Evolutionary conservation across 139 green algal species (phyloP).

Genomic region (Klebsormidium nitens): DNA sequence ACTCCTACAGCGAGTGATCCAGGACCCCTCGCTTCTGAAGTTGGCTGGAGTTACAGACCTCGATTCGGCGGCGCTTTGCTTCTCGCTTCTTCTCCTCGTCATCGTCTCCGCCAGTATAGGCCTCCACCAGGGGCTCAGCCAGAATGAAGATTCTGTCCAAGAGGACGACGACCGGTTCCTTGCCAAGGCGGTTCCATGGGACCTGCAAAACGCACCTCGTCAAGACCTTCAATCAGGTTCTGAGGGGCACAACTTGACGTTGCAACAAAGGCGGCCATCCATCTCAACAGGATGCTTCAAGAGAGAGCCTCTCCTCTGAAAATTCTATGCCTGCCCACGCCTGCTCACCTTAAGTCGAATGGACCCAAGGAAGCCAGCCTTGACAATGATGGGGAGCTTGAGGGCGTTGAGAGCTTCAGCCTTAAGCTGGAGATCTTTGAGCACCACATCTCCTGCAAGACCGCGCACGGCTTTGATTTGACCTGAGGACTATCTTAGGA

Average conservation of each 20-base stretch:
- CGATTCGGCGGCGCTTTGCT: slow-evolving; percentile 1
- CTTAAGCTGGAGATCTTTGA: slow-evolving; percentile 84
- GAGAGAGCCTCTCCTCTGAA: too few relatives aligned
- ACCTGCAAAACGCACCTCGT: slow-evolving; percentile 65
- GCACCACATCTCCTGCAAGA: slow-evolving; percentile 74
- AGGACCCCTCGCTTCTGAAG: too few relatives aligned
- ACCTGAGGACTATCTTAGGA: background rate
- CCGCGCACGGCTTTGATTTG: background rate
- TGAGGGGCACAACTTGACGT: background rate
- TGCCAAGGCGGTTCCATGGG: slow-evolving; percentile 81
- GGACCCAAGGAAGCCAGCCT: slow-evolving; percentile 78
- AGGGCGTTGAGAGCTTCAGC: slow-evolving; percentile 81
- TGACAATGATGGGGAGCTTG: slow-evolving; percentile 82
- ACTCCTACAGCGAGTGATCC: too few relatives aligned
- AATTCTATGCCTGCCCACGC: too few relatives aligned
- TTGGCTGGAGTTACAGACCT: background rate
- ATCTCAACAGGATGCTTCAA: too few relatives aligned
- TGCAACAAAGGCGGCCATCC: too few relatives aligned
- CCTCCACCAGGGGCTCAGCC: slow-evolving; percentile 50
- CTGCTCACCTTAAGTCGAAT: slow-evolving; percentile 80
- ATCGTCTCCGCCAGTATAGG: background rate
- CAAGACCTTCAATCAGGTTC: too few relatives aligned
- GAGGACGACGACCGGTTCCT: slow-evolving; percentile 80
- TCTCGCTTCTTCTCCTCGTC: slow-evolving; percentile 2
- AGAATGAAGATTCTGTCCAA: slow-evolving; percentile 91